phyloP scores from a whole-genome alignment of 2,329 filamentous ascomycete genomes.

The Cercospora sesami region DNA sequence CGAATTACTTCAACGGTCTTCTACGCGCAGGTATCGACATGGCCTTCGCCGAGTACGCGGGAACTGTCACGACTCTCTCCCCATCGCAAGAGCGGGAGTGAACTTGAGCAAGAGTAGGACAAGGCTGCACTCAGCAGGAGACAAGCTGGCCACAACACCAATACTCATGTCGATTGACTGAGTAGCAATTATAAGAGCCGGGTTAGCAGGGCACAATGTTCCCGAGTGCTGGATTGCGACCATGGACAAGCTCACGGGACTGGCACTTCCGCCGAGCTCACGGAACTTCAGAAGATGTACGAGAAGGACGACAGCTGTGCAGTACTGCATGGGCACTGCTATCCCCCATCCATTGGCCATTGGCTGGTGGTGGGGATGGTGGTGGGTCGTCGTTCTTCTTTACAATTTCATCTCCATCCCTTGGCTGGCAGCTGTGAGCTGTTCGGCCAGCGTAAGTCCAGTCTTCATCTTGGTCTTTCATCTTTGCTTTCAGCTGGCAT shows the following conservation, averaged over 20 bases:
- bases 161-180: background rate
- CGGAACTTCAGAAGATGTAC: background rate
- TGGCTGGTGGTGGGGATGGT: slow-evolving; percentile 12
- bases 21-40: background rate
- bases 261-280: background rate
- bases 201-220: background rate
- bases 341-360: slow-evolving; percentile 5
- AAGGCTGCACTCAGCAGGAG: background rate
- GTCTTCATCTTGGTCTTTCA: background rate
- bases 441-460: slow-evolving; percentile 13
- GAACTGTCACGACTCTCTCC: background rate
- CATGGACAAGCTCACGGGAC: background rate
- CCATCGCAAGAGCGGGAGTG: background rate
- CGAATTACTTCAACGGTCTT: background rate
- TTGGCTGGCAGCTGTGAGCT: slow-evolving; percentile 13
- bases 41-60: background rate
- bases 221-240: background rate
- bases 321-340: slow-evolving; percentile 1
- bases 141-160: background rate
- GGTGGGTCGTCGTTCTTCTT: background rate
- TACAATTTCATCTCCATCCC: background rate
- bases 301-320: background rate
- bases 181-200: background rate
- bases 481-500: slow-evolving; percentile 1
- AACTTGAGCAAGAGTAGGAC: background rate